A percentile compares a stretch with the other conserved stretches of the same genome.
These are phyloP conservation scores for Paraphoma chrysanthemicola DNA, from an alignment of 2,329 filamentous ascomycete species.

Conservation along the genomic window DNA sequence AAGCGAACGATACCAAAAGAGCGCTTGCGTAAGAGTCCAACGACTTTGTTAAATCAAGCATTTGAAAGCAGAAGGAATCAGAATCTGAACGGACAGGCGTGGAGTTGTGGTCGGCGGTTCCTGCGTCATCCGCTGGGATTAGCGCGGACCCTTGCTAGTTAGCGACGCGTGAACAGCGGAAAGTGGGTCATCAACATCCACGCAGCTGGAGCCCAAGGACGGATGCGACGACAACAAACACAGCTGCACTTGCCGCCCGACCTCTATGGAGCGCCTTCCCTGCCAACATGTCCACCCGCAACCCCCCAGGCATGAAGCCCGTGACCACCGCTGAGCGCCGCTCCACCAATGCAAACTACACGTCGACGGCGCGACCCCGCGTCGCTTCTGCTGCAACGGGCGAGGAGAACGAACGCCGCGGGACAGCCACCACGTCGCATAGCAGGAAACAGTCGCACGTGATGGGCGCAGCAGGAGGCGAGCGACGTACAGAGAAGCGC, in stretches of 20 bases:
- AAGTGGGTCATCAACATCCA: constrained; percentile 21
- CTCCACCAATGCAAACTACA: constrained; percentile 38
- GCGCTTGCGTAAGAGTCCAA: no score
- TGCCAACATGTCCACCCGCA: constrained; percentile 43
- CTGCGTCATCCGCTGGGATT: constrained; percentile 25
- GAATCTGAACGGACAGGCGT: no score
- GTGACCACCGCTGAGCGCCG: constrained; percentile 40
- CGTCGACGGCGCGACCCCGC: constrained; percentile 46
- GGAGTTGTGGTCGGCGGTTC: neutral
- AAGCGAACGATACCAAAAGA: no score
- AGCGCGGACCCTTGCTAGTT: constrained; percentile 15
- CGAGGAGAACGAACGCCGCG: constrained; percentile 40
- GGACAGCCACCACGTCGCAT: constrained; percentile 32
- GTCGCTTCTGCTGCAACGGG: constrained; percentile 35
- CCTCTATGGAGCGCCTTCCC: constrained; percentile 33
- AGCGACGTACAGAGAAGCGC: constrained; percentile 44
- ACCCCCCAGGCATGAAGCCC: constrained; percentile 37
- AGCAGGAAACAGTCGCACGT: constrained; percentile 35
- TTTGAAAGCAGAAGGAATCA: no score
- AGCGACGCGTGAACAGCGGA: constrained; percentile 13
- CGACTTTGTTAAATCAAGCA: no score
- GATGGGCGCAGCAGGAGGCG: constrained; percentile 25
- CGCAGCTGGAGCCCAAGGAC: constrained; percentile 22
- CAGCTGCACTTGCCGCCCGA: constrained; percentile 10
- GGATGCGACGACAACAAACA: constrained; percentile 28